Base-by-base conservation (phyloP, 257 asterid species). In the Przewalskia tangutica region DNA sequence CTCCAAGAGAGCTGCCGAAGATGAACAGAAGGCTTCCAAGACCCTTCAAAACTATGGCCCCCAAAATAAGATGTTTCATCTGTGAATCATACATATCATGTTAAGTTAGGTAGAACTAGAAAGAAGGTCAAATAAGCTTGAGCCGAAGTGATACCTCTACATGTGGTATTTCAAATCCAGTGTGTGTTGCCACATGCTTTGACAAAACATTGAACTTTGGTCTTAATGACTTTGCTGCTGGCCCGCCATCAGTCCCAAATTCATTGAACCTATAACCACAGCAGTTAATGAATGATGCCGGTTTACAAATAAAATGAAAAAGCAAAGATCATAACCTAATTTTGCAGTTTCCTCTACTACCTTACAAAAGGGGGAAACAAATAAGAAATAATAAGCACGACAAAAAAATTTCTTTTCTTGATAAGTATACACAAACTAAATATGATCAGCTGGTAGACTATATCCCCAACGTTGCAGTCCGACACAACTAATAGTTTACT, bases 201-300 rank as follows among this genome's bases (percentile, higher is more conserved):
- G 92, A 86, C 86, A 96, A 93, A 62, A 84, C 88, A 64, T 80
- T 86, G 86, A 92, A 91, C 86, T 96, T 96, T 1, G 98, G 97
- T 82, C 73, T 84, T 83, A 96, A 80, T 14, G 88, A 81, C 86
- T 87, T 87, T 4, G 93, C 98, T 27, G 98, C 97, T 77, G 92
- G 93, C 54, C 99, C 99, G 46, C 99, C 99, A 86, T 96, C 95
- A 68, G 63, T 86, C n/a, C 98, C 98, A 46, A 92, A 93, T 84
- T 91, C 98, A 81, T 51, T 90, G 87, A 91, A 92, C 91, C 99
- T 94, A 50, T 32, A 82, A 70, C 70, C 27, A 55, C 20, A 46
- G 11, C 84, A 85, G 67, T 32, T 59, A 51, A 65, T 36, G 7
- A 55, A 3, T 53, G 27, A 27, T 14, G 46, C 42, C 79, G 2